Base-by-base conservation (phyloP, 306 rosid genomes). In the Malus asiatica region DNA sequence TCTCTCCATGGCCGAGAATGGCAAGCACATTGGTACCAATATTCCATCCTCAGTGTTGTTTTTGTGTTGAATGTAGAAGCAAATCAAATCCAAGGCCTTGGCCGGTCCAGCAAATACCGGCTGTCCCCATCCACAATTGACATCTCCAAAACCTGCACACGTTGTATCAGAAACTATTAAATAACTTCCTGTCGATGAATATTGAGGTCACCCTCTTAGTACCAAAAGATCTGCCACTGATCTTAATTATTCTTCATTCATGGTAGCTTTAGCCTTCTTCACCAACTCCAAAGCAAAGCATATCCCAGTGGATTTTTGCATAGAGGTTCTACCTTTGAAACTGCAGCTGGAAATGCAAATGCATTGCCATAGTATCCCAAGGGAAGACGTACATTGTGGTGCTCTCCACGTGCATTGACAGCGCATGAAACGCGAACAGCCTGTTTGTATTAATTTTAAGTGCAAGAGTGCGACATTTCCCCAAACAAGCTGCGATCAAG, bases 101-200 rank as follows among this genome's bases (percentile, higher is more conserved):
- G 84, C 78, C 0, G 12, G 48, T 23, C 89, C 90, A 22, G 71
- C 83, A 75, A 61, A 86, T 2, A 72, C n/a, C 0, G 86, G 80
- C 20, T 63, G 66, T 6, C 91, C 92, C 92, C 91, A 88, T 2
- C 97, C 94, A 40, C 83, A 89, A 53, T 85, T 60, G 4, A 87
- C 33, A 18, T 80, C 71, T 55, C 11, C 44, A 0, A 71, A 11
- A 4, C 60, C 70, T 0, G 9, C 16, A 40, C 75, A 66, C 0
- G 78, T 60, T 4, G 10, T 0, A 35, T 91, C 83, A 0, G 89
- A 84, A 32, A 91, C 84, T 6, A 57, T 0, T 1, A 8, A 81
- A 23, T 63, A 15, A 48, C 20, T 0, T 71, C 85, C 48, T 0
- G 33, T 63, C 0, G 33, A 20, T 0, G 57, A 71, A 27, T 51